Evolutionary conservation across 2,329 filamentous ascomycete genomes (phyloP).

Genomic region (Exophiala sp.): DNA sequence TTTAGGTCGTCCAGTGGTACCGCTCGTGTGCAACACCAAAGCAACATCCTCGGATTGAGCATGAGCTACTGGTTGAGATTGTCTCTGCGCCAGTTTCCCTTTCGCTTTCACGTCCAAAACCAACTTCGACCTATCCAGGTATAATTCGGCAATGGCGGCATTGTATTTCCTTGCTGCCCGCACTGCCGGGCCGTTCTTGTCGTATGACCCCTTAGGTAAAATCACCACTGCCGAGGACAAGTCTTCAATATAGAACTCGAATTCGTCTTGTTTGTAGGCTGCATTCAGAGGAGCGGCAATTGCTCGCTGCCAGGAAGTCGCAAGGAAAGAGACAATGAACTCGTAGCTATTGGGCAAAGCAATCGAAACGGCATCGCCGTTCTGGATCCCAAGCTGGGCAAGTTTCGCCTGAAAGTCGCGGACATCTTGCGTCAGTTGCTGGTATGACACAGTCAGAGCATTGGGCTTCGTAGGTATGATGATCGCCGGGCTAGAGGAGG

Average conservation of each 20-base stretch:
- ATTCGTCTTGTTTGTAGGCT: constrained; percentile 82
- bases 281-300: constrained; percentile 84
- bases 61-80: constrained; percentile 42
- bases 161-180: constrained; percentile 71
- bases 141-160: constrained; percentile 80
- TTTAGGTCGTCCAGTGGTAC: constrained; percentile 79
- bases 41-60: constrained; percentile 73
- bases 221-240: constrained; percentile 72
- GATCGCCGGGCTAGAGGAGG: constrained; percentile 55
- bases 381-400: constrained; percentile 64
- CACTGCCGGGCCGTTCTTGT: constrained; percentile 63
- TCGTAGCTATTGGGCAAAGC: constrained; percentile 79
- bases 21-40: constrained; percentile 75
- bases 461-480: constrained; percentile 63
- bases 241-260: constrained; percentile 88
- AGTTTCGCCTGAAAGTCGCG: constrained; percentile 69
- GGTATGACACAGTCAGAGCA: constrained; percentile 63
- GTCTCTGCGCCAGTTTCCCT: constrained; percentile 54
- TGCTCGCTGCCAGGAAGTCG: constrained; percentile 75
- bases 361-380: constrained; percentile 69
- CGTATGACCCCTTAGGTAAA: constrained; percentile 65
- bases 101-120: constrained; percentile 70
- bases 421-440: constrained; percentile 60
- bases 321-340: constrained; percentile 81
- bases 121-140: constrained; percentile 67